Base-by-base conservation (phyloP, 768 basidiomycete genomes). In the Trametes maxima region DNA sequence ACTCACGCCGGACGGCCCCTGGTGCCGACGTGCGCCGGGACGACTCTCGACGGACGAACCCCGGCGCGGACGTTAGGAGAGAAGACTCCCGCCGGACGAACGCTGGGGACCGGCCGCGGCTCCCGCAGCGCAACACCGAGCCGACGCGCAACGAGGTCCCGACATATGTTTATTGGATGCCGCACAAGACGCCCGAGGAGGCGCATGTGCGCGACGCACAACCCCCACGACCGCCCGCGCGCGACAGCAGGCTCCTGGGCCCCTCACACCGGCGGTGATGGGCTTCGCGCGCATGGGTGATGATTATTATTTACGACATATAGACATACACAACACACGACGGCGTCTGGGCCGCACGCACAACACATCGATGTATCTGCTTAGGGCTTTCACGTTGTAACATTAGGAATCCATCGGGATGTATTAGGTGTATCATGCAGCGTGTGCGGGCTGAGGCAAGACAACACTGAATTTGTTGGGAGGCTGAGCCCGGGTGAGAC, bases 181-280 rank as follows among this genome's bases (percentile, higher is more conserved):
- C 68, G 53, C 70, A 72, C 65, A 67, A 65, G 53, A 22, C 57
- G 43, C 70, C 69, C n/a, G 67, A 68, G 40, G 60, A 65, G 59
- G 69, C 69, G 57, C 67, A 66, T 59, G 63, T 65, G 52, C 64
- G 62, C 37, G 67, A 69, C n/a, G 50, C 65, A 35, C 59, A 64
- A 47, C 62, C 54, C 45, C 42, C 67, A 57, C 65, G 78, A 75
- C 65, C 74, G 66, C 71, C 72, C 77, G 60, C 73, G 74, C 59
- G 77, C 78, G 46, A 63, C 47, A 57, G 51, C 56, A 53, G 57
- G 62, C 44, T 57, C 22, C 37, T 62, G 21, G 57, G 57, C 44
- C 28, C 39, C 42, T 78, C 80, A 69, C 72, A 77, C 76, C 69
- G 79, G 78, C 74, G 79, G 76, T 78, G 77, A 80, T 57, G 66